Conservation (phyloP, 2,329 filamentous ascomycete species). For the Neofusicoccum parvum region DNA sequence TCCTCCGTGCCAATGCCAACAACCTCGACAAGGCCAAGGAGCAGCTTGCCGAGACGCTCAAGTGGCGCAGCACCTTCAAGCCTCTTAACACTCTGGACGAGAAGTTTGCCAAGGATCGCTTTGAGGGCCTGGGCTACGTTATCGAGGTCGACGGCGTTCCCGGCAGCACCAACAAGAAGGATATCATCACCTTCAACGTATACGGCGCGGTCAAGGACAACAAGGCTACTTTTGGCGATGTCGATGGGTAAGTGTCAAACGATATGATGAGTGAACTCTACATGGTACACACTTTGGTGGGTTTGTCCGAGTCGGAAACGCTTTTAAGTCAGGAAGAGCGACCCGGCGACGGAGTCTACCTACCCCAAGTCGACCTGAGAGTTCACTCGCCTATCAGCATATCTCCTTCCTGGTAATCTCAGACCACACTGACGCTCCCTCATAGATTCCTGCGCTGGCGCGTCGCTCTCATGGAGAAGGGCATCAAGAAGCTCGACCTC, state of each 20-base stretch:
- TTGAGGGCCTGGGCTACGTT: conserved; percentile 77
- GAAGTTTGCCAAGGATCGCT: conserved; percentile 68
- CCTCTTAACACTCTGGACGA: conserved; percentile 66
- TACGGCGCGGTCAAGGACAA: conserved; percentile 86
- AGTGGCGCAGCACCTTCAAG: conserved; percentile 79
- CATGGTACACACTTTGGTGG: not conserved
- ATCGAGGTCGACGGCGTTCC: conserved; percentile 66
- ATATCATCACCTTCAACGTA: conserved; percentile 86
- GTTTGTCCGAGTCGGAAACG: not conserved
- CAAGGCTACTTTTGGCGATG: conserved; percentile 76
- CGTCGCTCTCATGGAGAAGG: conserved; percentile 85
- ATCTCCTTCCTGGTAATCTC: not conserved
- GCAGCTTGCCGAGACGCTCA: conserved; percentile 76
- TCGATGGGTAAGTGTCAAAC: conserved; percentile 67
- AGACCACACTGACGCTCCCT: not conserved
- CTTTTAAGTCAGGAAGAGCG: not conserved
- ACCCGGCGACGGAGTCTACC: not conserved
- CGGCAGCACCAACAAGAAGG: conserved; percentile 57
- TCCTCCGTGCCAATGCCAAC: conserved; percentile 84
- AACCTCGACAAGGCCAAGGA: conserved; percentile 72
- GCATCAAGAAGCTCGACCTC: conserved; percentile 73
- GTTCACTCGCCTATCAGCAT: not conserved
- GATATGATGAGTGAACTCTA: not conserved
- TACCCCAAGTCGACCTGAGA: too few species aligned
- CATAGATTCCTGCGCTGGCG: conserved; percentile 85